phyloP scores from a whole-genome alignment of 139 green algal genomes.

The Coelastrella sp. region DNA sequence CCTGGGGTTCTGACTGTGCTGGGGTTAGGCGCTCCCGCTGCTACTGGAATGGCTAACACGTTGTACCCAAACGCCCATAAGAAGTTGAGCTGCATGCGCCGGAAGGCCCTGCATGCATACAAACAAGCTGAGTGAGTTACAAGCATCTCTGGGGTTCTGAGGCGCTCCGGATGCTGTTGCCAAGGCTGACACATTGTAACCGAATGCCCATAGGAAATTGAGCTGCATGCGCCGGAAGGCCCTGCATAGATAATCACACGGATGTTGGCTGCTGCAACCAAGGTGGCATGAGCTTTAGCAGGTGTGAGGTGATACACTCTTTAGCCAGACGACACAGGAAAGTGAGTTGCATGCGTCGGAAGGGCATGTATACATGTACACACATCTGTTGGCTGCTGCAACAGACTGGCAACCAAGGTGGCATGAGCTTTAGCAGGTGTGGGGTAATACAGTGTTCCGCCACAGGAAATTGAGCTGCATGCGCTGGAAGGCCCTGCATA shows the following conservation, averaged over 20 bases:
- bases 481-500: slow-evolving; percentile 69
- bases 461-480: slow-evolving; percentile 90
- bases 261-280: no score
- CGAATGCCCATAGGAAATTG: slow-evolving; percentile 87
- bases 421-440: no score
- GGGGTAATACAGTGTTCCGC: no score
- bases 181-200: slow-evolving; percentile 42
- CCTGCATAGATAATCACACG: slow-evolving; percentile 40
- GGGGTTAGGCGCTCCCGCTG: slow-evolving; percentile 57
- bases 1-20: no score
- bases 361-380: slow-evolving; percentile 50
- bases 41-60: slow-evolving; percentile 1
- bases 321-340: background rate
- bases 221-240: slow-evolving; percentile 79
- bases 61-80: no score
- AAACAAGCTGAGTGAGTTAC: background rate
- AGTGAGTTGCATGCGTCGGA: slow-evolving; percentile 37
- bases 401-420: no score
- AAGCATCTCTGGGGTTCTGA: no score
- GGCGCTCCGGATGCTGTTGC: no score
- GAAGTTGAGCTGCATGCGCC: background rate
- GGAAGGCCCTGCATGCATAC: slow-evolving; percentile 63
- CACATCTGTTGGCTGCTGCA: no score
- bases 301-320: background rate
- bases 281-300: no score